Conservation (phyloP, 2,329 filamentous ascomycete species). For the Calonectria ilicicola region DNA sequence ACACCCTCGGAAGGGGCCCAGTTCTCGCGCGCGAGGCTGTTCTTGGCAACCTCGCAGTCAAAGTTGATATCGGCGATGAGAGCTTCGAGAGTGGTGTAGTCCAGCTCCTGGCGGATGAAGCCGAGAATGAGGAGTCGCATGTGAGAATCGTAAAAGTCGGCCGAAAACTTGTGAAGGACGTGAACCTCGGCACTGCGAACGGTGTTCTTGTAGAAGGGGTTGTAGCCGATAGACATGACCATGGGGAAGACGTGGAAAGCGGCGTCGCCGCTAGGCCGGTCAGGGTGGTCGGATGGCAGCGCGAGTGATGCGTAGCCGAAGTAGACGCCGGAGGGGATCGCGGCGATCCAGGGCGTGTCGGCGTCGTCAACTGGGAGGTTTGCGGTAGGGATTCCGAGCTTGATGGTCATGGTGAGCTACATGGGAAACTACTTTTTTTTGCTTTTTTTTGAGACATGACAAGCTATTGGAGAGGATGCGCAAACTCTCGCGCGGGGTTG, state of each 20-base stretch:
- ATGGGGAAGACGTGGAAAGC: conserved; percentile 75
- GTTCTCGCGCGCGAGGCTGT: conserved; percentile 75
- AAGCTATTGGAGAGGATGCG: neutral
- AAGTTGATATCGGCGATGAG: conserved; percentile 89
- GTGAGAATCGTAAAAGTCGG: conserved; percentile 86
- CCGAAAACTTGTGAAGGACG: conserved; percentile 80
- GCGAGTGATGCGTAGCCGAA: conserved; percentile 89
- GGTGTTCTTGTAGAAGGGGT: conserved; percentile 96
- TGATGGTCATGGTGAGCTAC: conserved; percentile 14
- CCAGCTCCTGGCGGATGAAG: conserved; percentile 88
- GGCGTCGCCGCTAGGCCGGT: conserved; percentile 45
- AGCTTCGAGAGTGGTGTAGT: conserved; percentile 87
- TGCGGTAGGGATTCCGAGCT: conserved; percentile 96
- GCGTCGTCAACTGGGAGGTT: conserved; percentile 83
- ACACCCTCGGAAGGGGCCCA: conserved; percentile 65
- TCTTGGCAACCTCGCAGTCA: conserved; percentile 86
- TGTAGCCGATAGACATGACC: conserved; percentile 96
- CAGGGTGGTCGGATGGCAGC: conserved; percentile 62
- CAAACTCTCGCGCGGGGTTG: neutral
- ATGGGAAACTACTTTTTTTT: neutral
- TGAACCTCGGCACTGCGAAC: conserved; percentile 91
- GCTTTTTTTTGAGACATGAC: neutral
- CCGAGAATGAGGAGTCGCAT: conserved; percentile 86
- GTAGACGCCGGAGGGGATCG: conserved; percentile 85
- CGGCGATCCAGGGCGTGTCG: conserved; percentile 69